phyloP scores from a whole-genome alignment of 208 protist species.

The Crithidia fasciculata region DNA sequence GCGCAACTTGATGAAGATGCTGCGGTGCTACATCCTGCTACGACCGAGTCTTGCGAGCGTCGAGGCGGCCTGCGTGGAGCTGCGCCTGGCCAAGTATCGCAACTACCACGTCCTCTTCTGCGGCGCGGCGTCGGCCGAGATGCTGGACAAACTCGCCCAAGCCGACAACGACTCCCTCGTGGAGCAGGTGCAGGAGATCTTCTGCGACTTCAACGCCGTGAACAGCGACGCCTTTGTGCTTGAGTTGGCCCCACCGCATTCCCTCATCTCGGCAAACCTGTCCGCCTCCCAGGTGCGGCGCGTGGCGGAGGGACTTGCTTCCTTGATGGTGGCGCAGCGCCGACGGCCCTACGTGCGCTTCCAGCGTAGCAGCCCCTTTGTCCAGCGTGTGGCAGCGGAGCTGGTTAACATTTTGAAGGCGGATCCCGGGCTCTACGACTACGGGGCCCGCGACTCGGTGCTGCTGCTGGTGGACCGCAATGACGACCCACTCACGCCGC shows the following conservation, averaged over 20 bases:
- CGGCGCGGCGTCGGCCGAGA: conserved; percentile 72
- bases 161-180: conserved; percentile 94
- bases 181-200: conserved; percentile 94
- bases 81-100: conserved; percentile 87
- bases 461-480: conserved; percentile 84
- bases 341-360: conserved; percentile 74
- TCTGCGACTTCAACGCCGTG: conserved; percentile 94
- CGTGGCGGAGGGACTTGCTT: conserved; percentile 72
- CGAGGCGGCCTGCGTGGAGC: conserved; percentile 81
- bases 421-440: conserved; percentile 90
- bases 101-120: conserved; percentile 92
- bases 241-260: conserved; percentile 46
- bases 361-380: conserved; percentile 67
- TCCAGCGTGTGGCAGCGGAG: conserved; percentile 69
- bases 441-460: conserved; percentile 67
- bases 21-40: conserved; percentile 93
- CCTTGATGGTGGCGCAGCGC: conserved; percentile 83
- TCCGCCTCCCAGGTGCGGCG: conserved; percentile 42
- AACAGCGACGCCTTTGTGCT: conserved; percentile 87
- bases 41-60: conserved; percentile 93
- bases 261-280: conserved; percentile 43
- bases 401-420: conserved; percentile 71
- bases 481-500: conserved; percentile 96
- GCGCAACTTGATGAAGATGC: conserved; percentile 90
- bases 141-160: conserved; percentile 93